A percentile compares a stretch with the other conserved stretches of the same genome.
Conservation (phyloP, 495 filamentous ascomycete genomes). For the Xylaria venustula region DNA sequence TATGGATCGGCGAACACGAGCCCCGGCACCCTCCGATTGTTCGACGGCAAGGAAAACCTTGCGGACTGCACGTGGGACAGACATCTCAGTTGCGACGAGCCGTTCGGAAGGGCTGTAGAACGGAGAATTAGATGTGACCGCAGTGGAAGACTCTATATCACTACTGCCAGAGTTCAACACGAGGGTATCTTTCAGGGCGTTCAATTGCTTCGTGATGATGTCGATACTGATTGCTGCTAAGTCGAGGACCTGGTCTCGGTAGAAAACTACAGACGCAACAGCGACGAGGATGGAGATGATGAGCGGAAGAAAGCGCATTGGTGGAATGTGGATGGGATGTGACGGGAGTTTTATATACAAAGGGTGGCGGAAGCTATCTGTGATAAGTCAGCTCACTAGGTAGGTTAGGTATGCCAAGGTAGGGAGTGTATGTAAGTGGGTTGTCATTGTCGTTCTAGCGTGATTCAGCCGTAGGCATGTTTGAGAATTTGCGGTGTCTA, state of each 20-base stretch:
- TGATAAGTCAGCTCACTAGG: too few relatives aligned
- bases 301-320: constrained; percentile 34
- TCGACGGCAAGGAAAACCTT: constrained; percentile 81
- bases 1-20: constrained; percentile 83
- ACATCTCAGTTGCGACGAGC: constrained; percentile 52
- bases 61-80: constrained; percentile 70
- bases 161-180: constrained; percentile 3
- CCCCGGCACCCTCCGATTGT: constrained; percentile 87
- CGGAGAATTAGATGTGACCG: constrained; percentile 15
- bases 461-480: too few relatives aligned
- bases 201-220: constrained; percentile 19
- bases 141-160: constrained; percentile 4
- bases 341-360: constrained; percentile 9
- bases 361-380: too few relatives aligned
- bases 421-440: neutral
- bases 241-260: constrained; percentile 28
- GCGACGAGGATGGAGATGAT: constrained; percentile 37
- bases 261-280: constrained; percentile 35
- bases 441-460: too few relatives aligned
- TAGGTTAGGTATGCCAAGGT: too few relatives aligned
- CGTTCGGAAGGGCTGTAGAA: constrained; percentile 27
- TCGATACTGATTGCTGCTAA: constrained; percentile 22
- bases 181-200: constrained; percentile 1
- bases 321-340: neutral
- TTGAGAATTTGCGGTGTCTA: too few relatives aligned